Evolutionary conservation across 2,329 filamentous ascomycete species (phyloP), one percentile per base, ranked within the genome.

Genomic region (Ophiosphaerella korrae): DNA sequence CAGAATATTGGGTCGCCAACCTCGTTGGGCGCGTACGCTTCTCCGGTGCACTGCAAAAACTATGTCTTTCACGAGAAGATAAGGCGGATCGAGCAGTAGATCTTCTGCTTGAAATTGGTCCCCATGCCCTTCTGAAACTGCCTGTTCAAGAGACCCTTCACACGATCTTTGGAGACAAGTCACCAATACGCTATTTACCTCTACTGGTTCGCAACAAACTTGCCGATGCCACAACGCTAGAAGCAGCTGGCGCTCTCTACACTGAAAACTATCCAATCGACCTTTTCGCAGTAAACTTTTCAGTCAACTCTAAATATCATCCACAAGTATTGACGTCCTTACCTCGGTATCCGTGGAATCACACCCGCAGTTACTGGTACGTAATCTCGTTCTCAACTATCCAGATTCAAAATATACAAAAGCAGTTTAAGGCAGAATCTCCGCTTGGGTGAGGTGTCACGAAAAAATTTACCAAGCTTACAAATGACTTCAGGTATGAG

Each of bases 311-410:
- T 5, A 55, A 50, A 7, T 40, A 50, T 13, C 8, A 45, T 11
- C 35, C 48, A 12, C 46, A 48, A 3, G 44, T 50, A 3, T 50
- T 49, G 9, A 57, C 50, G 1, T 55, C 66, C 21, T 64, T 74
- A 1, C 71, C 73, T 3, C 53, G 53, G 3, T 75, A 75, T 36
- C 52, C 60, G 0, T 75, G 68, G 64, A 68, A 74, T 45, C 70
- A 73, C 47, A 50, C 60, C 3, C 57, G 52, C 7, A 47, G 52
- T 11, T 70, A 66, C 52, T 73, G 67, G 67, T 48, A 48, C 32
- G 39, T 31, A 16, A 40, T 11, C 26, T 29, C 26, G 7, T 29
- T 29, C 11, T 29, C 11, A 11, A 6, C 11, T 11, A 8, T 11
- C 8, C 26, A 29, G 2, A 21, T 21, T 4, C 18, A 21, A 4